Evolutionary conservation across 305 asterid genomes (phyloP), one percentile per base, ranked within the genome.

Genomic region (Stenogyne calaminthoides): DNA sequence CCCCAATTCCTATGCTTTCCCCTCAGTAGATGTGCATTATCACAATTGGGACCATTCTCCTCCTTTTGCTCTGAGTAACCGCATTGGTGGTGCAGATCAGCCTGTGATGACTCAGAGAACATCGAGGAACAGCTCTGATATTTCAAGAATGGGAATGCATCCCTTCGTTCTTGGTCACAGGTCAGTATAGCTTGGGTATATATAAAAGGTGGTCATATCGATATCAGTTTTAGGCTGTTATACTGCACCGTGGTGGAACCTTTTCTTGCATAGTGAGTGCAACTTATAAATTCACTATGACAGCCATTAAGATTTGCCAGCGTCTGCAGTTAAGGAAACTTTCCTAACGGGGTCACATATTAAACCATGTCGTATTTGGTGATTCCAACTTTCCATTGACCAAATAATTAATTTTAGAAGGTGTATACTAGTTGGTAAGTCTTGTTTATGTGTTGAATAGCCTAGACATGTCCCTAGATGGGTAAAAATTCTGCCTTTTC

Each of bases 41-140:
- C 87, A 82, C 27, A 76, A 74, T 66, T 88, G 93, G 95, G 95
- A 91, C 73, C 91, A 83, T 80, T 85, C 91, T 72, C 62, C 84
- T 49, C 83, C 89, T 42, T 87, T 80, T 55, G 63, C 84, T 40
- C 70, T 87, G 22, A 82, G 64, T 69, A 79, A 70, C 77, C 88
- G 81, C 63, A 77, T 84, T 64, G 81, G 84, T 80, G 84, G 77
- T 73, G 77, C 82, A 63, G 92, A 85, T 32, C 92, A 84, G 62
- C 80, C 88, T 74, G 52, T 88, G 25, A 74, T 78, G 81, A 70
- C 84, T 58, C 96, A 79, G 72, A 82, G 91, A 83, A 64, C 85
- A 27, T 74, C 86, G 69, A 82, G 97, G 79, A 81, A 83, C 82
- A 82, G 66, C 81, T 80, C 91, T 66, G 97, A 91, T 77, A 75